phyloP scores from a whole-genome alignment of 106 monocot species.

The Chionographis japonica region DNA sequence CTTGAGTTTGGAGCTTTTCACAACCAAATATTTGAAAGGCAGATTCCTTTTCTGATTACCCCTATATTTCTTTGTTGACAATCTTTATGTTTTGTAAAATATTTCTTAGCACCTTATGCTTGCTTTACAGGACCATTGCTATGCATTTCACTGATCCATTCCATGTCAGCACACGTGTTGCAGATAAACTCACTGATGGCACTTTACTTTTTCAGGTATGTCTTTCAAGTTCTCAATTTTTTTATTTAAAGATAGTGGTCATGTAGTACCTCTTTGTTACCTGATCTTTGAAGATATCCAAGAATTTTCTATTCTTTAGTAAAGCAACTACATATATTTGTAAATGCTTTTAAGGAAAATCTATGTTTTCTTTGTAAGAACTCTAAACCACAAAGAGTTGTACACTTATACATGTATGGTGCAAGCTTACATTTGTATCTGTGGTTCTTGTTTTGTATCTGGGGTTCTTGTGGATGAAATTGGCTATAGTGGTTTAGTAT shows the following conservation, averaged over 20 bases:
- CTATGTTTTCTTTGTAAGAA: too few species aligned
- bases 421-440: too few species aligned
- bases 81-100: background rate
- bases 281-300: too few species aligned
- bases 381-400: too few species aligned
- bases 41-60: background rate
- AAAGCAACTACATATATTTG: too few species aligned
- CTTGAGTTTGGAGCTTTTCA: conserved; percentile 84
- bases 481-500: too few species aligned
- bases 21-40: conserved; percentile 97
- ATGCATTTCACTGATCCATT: conserved; percentile 97
- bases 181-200: conserved; percentile 72
- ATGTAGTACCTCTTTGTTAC: too few species aligned
- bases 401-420: too few species aligned
- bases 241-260: background rate
- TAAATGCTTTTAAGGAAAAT: too few species aligned
- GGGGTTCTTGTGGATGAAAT: too few species aligned
- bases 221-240: background rate
- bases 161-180: conserved; percentile 74
- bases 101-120: background rate
- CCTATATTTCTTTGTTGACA: background rate
- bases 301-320: too few species aligned
- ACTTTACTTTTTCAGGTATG: conserved; percentile 85
- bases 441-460: too few species aligned
- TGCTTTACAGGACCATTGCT: conserved; percentile 74